Base-by-base conservation (phyloP, 805 yeast species). In the Metschnikowia colocasiae region DNA sequence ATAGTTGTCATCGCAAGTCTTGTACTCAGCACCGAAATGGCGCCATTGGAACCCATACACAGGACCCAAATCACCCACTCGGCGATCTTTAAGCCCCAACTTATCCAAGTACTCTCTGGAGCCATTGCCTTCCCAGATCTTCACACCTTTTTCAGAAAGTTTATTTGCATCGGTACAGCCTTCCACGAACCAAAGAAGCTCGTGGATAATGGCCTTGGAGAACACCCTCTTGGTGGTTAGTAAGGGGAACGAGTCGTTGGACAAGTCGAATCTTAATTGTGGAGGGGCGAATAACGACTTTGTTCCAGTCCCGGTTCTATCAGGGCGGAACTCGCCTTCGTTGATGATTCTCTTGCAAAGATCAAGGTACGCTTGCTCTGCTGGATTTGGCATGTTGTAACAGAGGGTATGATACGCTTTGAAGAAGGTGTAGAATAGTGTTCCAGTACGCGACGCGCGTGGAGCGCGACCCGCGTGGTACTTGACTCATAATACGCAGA, bases 41-140 rank as follows among this genome's bases (percentile, higher is more conserved):
- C 99, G 82, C 99, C 99, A 94, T 67, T 94, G 99, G 70, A 94
- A 94, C 0, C 99, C 99, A 64, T 94, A 94, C 2, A 94, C 97
- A 1, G 99, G 99, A 1, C 99, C 99, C 57, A 94, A 67, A 68
- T 94, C 99, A 46, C 98, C 98, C 58, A 82, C 97, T 49, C 90
- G 74, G 62, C 96, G 82, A 49, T 86, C 74, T 0, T 76, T 76
- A 39, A 94, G 76, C 0, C 98, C 99, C 31, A 90, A 68, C 3
- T 80, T 76, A 63, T 94, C 97, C 46, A 94, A 72, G 63, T 81
- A 94, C 65, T 89, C 96, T 51, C 97, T 75, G 31, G 96, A 87
- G 9, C 98, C 99, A 64, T 94, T 94, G 15, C 99, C 99, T 65
- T 94, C 99, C 99, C 99, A 94, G 47, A 94, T 94, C 61, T 82